These are phyloP conservation scores for Neonectria faginata DNA, from an alignment of 2,329 filamentous ascomycete genomes.

Conservation along the genomic window DNA sequence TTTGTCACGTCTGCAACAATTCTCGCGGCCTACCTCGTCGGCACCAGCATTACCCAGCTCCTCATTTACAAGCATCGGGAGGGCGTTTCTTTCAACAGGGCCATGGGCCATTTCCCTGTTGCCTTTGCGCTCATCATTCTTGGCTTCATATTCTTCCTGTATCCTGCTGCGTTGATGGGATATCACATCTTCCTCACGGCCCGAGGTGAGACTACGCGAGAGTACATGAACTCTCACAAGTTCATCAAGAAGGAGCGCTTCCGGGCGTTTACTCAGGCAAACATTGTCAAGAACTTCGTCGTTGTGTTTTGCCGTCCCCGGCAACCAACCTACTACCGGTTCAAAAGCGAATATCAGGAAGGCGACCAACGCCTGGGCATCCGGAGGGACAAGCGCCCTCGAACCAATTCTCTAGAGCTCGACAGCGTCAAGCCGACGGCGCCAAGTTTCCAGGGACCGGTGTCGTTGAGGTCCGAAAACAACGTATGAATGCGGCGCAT, in stretches of 20 bases:
- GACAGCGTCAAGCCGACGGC: constrained; percentile 66
- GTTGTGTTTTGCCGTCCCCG: constrained; percentile 85
- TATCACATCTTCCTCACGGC: constrained; percentile 95
- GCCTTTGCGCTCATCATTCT: constrained; percentile 93
- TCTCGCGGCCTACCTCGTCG: constrained; percentile 80
- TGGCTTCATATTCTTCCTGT: constrained; percentile 77
- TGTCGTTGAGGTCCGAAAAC: constrained; percentile 55
- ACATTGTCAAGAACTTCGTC: constrained; percentile 80
- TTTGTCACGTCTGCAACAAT: constrained; percentile 87
- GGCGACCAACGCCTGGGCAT: constrained; percentile 88
- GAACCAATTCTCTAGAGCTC: constrained; percentile 77
- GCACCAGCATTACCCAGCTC: constrained; percentile 83
- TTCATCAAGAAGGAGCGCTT: constrained; percentile 93
- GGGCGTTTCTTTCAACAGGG: constrained; percentile 72
- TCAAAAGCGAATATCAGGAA: constrained; percentile 80
- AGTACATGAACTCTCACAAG: constrained; percentile 96
- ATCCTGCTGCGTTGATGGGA: constrained; percentile 83
- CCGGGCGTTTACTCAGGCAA: constrained; percentile 86
- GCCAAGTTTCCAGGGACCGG: constrained; percentile 67
- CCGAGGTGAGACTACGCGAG: constrained; percentile 92
- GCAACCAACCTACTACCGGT: constrained; percentile 87
- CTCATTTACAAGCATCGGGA: constrained; percentile 76
- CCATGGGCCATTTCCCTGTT: constrained; percentile 78
- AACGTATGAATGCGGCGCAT: constrained; percentile 34
- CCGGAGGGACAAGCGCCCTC: constrained; percentile 51